Percentiles rank a stretch among this genome's conserved stretches.
Conservation (phyloP, 2,329 filamentous ascomycete species). For the Huntiella savannae region DNA sequence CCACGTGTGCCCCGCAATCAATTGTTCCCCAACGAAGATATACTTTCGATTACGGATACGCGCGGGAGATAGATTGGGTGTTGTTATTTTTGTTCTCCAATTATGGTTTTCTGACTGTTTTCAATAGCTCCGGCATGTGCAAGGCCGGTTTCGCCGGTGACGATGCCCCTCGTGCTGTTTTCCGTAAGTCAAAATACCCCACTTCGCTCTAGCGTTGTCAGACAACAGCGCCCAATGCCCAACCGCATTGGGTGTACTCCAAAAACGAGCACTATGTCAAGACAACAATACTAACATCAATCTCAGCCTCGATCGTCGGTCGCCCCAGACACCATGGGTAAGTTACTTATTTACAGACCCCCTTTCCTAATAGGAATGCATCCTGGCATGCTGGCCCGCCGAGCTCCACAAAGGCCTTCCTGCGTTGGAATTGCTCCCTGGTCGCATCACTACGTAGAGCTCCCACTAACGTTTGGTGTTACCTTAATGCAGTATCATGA, state of each 20-base stretch:
- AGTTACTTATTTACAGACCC: conserved; percentile 22
- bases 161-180: conserved; percentile 98
- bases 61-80: neutral
- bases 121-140: conserved; percentile 93
- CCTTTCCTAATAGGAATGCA: conserved; percentile 3
- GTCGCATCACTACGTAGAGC: conserved; percentile 2
- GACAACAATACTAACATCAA: conserved; percentile 11
- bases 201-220: conserved; percentile 15
- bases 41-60: neutral
- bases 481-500: conserved; percentile 68
- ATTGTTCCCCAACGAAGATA: conserved; percentile 5
- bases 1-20: neutral
- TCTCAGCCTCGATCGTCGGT: conserved; percentile 89
- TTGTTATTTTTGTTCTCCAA: neutral
- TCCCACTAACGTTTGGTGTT: conserved; percentile 18
- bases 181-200: conserved; percentile 58
- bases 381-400: neutral
- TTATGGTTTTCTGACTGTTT: conserved; percentile 1
- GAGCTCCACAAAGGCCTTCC: conserved; percentile 6
- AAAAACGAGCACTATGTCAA: neutral
- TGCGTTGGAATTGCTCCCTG: conserved; percentile 2
- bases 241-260: neutral
- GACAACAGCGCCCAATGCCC: neutral
- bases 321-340: conserved; percentile 99
- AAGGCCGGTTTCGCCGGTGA: conserved; percentile 99